These are phyloP conservation scores for Nitzschia sp. DNA, from an alignment of 108 stramenopile genomes.

Conservation along the genomic window DNA sequence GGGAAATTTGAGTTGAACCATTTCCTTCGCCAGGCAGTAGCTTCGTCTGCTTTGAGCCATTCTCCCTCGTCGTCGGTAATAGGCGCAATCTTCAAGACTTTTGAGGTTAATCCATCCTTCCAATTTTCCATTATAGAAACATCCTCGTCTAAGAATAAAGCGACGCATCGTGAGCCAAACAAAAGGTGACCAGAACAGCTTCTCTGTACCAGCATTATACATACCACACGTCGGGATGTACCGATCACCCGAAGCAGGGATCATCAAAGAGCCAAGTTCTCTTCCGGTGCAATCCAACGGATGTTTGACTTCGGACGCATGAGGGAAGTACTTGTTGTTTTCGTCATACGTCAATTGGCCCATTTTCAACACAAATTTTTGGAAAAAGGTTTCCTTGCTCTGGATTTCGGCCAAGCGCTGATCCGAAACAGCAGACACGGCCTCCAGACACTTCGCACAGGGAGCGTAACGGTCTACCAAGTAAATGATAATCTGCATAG, in stretches of 20 bases:
- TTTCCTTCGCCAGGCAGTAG: neutral
- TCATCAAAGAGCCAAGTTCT: neutral
- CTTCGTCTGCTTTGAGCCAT: slow-evolving; percentile 1
- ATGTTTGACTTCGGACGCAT: slow-evolving; percentile 11
- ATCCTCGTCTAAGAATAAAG: slow-evolving; percentile 2
- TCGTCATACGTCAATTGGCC: neutral
- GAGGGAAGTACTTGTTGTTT: slow-evolving; percentile 12
- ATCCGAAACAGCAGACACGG: neutral
- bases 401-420: slow-evolving; percentile 2
- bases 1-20: slow-evolving; percentile 18
- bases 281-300: slow-evolving; percentile 4
- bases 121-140: neutral
- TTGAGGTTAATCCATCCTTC: slow-evolving; percentile 4
- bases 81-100: neutral
- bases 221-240: slow-evolving; percentile 7
- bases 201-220: neutral
- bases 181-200: neutral
- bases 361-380: slow-evolving; percentile 10
- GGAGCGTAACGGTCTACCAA: slow-evolving; percentile 12
- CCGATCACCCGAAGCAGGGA: neutral
- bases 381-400: neutral
- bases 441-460: neutral
- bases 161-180: neutral
- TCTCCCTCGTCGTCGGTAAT: slow-evolving; percentile 11
- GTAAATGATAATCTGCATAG: neutral